These are phyloP conservation scores for Penicillium rolfsii DNA, from an alignment of 2,329 filamentous ascomycete genomes.

Conservation along the genomic window DNA sequence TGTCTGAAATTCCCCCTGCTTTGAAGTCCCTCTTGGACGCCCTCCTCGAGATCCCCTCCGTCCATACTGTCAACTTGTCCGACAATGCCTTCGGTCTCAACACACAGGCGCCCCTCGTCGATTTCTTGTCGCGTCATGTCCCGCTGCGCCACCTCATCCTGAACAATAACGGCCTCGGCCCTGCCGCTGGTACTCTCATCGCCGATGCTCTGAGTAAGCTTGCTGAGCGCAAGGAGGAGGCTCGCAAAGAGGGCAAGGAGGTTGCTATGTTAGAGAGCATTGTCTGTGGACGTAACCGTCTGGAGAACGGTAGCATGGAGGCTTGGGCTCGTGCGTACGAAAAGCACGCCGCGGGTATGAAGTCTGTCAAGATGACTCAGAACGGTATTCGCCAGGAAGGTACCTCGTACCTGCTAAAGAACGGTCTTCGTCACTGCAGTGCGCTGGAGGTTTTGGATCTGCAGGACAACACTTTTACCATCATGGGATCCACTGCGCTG, in stretches of 20 bases:
- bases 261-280: slow-evolving; percentile 92
- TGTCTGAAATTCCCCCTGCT: slow-evolving; percentile 90
- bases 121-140: slow-evolving; percentile 84
- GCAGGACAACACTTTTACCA: slow-evolving; percentile 96
- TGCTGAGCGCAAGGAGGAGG: slow-evolving; percentile 79
- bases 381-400: slow-evolving; percentile 96
- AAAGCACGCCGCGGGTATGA: slow-evolving; percentile 75
- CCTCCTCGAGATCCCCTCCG: slow-evolving; percentile 79
- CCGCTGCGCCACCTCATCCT: slow-evolving; percentile 93
- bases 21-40: slow-evolving; percentile 83
- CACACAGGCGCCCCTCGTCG: slow-evolving; percentile 87
- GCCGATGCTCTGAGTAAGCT: slow-evolving; percentile 84
- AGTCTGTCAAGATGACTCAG: slow-evolving; percentile 94
- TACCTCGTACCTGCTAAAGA: slow-evolving; percentile 75
- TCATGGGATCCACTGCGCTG: slow-evolving; percentile 75
- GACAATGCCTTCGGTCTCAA: slow-evolving; percentile 98
- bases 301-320: slow-evolving; percentile 95
- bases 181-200: slow-evolving; percentile 84
- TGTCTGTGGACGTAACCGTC: slow-evolving; percentile 90
- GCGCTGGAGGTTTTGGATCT: slow-evolving; percentile 79
- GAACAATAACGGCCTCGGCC: slow-evolving; percentile 97
- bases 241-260: slow-evolving; percentile 62
- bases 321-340: slow-evolving; percentile 90
- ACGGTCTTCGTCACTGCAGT: slow-evolving; percentile 73
- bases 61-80: slow-evolving; percentile 91